Base-by-base conservation (phyloP, 257 asterid species). In the Henckelia pumila region DNA sequence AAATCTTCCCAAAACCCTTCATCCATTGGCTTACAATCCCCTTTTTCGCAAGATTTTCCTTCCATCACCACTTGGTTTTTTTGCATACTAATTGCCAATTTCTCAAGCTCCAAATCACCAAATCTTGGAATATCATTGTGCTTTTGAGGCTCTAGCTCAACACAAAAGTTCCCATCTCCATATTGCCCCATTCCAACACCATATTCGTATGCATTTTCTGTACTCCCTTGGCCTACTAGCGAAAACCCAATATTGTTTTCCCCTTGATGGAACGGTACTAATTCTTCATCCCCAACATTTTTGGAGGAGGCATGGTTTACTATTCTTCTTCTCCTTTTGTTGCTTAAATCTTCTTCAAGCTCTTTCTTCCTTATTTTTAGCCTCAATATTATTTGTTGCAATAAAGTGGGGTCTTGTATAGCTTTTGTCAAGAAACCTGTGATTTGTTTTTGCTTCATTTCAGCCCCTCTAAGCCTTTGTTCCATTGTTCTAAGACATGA, bases 391-490 rank as follows among this genome's bases (percentile, higher is more conserved):
- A 87, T 73, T 25, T 85, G 83, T 7, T 76, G 88, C 24, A 89
- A 21, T 22, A 87, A 81, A 55, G 61, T 66, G 0, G 91, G 95
- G 66, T 80, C 85, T 52, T 69, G 83, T 74, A 87, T 74, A 7
- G 86, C 92, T 79, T 67, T 82, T 0, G 87, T 89, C 52, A 89
- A 65, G 78, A 89, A 87, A 56, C 74, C 78, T 91, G 84, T 81
- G 67, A 77, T 81, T 3, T 73, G 89, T 59, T 79, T 81, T 47
- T 89, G 95, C 47, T 77, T 87, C 32, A 59, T 79, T 75, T 89
- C 95, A 0, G 83, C 77, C 35, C 81, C 80, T 65, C 75, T 78
- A 6, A 89, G 76, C 74, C 81, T 82, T 35, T 75, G 44, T 68
- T 87, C 89, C 85, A 89, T 81, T 4, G 78, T 73, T 16, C 47